Conservation (phyloP, 805 yeast species). For the Tetrapisispora fleetii region DNA sequence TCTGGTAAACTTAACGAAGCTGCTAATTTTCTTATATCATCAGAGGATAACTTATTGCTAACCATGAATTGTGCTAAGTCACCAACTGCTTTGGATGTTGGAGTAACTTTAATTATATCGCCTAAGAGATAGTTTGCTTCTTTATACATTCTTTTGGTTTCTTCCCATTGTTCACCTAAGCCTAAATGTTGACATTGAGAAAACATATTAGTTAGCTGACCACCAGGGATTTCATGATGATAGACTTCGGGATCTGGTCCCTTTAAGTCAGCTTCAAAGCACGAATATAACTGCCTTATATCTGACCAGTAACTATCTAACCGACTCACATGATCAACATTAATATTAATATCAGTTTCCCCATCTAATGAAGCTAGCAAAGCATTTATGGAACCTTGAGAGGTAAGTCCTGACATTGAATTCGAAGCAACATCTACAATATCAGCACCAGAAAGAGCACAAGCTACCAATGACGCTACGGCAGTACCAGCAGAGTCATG, state of each 20-base stretch:
- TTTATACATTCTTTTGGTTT: conserved; percentile 86
- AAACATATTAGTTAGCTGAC: conserved; percentile 89
- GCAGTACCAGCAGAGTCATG: conserved; percentile 99
- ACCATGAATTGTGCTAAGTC: conserved; percentile 99
- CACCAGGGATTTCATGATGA: conserved; percentile 97
- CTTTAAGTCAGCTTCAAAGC: conserved; percentile 95
- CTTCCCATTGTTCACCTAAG: conserved; percentile 87
- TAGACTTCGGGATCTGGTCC: conserved; percentile 99
- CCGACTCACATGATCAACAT: conserved; percentile 57
- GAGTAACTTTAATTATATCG: conserved; percentile 94
- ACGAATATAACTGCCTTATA: conserved; percentile 89
- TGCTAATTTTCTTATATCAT: conserved; percentile 81
- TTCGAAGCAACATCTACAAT: conserved; percentile 93
- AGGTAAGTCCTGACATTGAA: conserved; percentile 95
- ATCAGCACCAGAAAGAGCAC: conserved; percentile 93
- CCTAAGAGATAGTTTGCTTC: conserved; percentile 85
- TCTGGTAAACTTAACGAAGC: conserved; percentile 92
- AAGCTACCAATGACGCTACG: conserved; percentile 89
- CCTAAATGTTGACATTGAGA: conserved; percentile 99
- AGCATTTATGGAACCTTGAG: conserved; percentile 93
- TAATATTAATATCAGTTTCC: conserved; percentile 62
- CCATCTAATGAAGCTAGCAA: conserved; percentile 85
- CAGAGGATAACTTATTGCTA: conserved; percentile 72
- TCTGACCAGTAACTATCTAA: conserved; percentile 95
- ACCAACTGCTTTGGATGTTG: conserved; percentile 97